These are phyloP conservation scores for Solanum arcanum DNA, from an alignment of 257 asterid species.

Conservation along the genomic window DNA sequence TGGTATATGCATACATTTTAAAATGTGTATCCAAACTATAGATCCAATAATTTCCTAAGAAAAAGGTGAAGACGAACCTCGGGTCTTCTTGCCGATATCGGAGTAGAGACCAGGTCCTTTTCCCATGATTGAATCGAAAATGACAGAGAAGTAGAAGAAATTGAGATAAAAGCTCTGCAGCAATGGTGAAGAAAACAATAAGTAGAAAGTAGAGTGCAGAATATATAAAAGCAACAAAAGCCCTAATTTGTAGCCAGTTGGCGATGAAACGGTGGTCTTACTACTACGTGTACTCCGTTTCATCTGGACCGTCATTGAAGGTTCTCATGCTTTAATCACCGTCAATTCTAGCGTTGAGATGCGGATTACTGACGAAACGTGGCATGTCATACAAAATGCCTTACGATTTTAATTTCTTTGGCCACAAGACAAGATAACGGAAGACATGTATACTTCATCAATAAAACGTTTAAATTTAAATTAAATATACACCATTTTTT, in stretches of 20 bases:
- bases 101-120: conserved; percentile 94
- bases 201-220: neutral
- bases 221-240: conserved; percentile 14
- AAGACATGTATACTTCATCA: conserved; percentile 13
- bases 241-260: conserved; percentile 28
- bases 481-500: neutral
- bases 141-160: neutral
- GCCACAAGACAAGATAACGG: conserved; percentile 10
- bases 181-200: neutral
- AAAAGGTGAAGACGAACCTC: conserved; percentile 34
- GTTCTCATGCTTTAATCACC: conserved; percentile 4
- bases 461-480: conserved; percentile 7
- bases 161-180: neutral
- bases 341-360: conserved; percentile 23
- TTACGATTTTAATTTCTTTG: conserved; percentile 5
- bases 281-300: neutral
- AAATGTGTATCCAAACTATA: neutral
- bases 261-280: conserved; percentile 6
- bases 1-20: neutral
- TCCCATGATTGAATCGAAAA: conserved; percentile 38
- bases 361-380: conserved; percentile 16
- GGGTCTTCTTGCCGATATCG: conserved; percentile 73
- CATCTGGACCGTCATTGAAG: conserved; percentile 16
- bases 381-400: neutral
- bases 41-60: neutral